phyloP scores from a whole-genome alignment of 306 rosid species.

The Sechiopsis laciniata region DNA sequence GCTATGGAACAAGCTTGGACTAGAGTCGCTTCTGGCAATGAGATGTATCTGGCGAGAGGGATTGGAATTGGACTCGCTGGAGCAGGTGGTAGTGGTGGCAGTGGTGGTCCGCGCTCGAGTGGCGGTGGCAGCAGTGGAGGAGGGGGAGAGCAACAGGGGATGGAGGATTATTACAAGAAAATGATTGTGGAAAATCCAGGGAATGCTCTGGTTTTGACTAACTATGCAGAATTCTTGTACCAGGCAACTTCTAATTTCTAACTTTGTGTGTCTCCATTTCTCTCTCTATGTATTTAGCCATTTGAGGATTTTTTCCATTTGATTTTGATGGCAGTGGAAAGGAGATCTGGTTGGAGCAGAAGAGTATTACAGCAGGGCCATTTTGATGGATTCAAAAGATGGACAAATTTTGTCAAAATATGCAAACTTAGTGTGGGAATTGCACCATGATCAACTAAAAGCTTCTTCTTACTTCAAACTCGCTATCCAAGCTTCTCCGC shows the following conservation, averaged over 20 bases:
- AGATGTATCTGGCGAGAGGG: conserved; percentile 48
- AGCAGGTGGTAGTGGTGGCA: conserved; percentile 35
- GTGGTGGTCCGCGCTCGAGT: conserved; percentile 32
- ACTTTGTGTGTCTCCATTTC: neutral
- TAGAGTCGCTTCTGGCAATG: conserved; percentile 25
- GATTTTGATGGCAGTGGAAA: conserved; percentile 41
- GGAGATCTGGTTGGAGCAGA: conserved; percentile 49
- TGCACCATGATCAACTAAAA: conserved; percentile 55
- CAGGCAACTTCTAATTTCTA: conserved; percentile 35
- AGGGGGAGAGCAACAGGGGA: conserved; percentile 44
- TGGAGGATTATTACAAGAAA: conserved; percentile 60
- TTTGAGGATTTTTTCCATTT: neutral
- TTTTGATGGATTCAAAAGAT: conserved; percentile 62
- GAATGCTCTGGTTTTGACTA: conserved; percentile 64
- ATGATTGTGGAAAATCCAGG: conserved; percentile 78
- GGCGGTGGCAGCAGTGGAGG: conserved; percentile 32
- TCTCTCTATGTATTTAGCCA: neutral
- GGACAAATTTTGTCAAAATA: conserved; percentile 70
- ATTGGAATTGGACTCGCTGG: conserved; percentile 47
- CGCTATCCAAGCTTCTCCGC: conserved; percentile 73
- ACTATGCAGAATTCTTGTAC: conserved; percentile 67
- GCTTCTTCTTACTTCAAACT: conserved; percentile 64
- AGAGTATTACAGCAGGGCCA: conserved; percentile 72
- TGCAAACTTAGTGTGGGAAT: conserved; percentile 74
- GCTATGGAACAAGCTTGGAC: conserved; percentile 33